These are phyloP conservation scores for Pistacia integerrima DNA, from an alignment of 345 rosid genomes.

Conservation along the genomic window DNA sequence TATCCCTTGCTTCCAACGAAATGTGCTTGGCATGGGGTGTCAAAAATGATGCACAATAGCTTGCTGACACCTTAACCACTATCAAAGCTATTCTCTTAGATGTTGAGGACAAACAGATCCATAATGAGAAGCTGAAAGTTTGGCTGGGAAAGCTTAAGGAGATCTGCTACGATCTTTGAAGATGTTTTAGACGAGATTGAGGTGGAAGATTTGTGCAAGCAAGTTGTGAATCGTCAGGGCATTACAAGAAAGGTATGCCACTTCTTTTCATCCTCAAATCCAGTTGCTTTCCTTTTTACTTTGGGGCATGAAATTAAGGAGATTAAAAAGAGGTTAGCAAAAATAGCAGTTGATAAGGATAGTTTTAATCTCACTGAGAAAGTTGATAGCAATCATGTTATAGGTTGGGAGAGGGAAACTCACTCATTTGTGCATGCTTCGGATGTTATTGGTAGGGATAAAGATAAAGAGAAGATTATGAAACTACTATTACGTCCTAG, in stretches of 20 bases:
- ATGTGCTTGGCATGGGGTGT: not conserved
- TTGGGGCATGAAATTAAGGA: constrained; percentile 1
- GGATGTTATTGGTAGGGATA: too few relatives aligned
- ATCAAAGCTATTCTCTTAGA: constrained; percentile 10
- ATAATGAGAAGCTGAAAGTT: not conserved
- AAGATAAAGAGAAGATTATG: too few relatives aligned
- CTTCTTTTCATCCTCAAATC: not conserved
- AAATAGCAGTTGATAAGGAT: not conserved
- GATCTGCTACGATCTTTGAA: constrained; percentile 17
- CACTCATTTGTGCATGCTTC: not conserved
- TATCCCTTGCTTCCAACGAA: not conserved
- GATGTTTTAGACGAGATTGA: constrained; percentile 13
- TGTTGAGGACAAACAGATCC: not conserved
- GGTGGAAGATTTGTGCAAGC: not conserved
- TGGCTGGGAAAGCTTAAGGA: constrained; percentile 21
- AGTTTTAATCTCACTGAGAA: not conserved
- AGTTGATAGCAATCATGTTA: too few relatives aligned
- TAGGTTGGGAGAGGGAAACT: not conserved
- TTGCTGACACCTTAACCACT: not conserved
- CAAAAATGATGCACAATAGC: not conserved
- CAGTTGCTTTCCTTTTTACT: constrained; percentile 3
- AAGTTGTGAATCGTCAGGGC: not conserved
- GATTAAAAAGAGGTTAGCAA: not conserved
- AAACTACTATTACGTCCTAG: too few relatives aligned
- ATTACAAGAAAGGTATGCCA: not conserved